Percentiles rank a stretch among this genome's conserved stretches.
Evolutionary conservation across 331 rosid genomes (phyloP).

Genomic region (Erythrophleum ivorense): DNA sequence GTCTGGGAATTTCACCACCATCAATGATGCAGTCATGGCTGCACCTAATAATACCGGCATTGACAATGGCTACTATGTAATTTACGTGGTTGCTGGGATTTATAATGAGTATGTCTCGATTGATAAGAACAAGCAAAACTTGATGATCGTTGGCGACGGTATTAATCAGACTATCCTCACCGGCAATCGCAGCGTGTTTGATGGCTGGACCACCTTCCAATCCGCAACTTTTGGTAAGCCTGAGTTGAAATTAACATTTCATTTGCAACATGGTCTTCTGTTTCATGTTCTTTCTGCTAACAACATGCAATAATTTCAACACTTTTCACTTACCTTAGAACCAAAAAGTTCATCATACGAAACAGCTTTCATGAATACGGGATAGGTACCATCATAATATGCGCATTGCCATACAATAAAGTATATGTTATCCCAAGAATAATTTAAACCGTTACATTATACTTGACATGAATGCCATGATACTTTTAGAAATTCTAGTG

Average conservation of each 20-base stretch:
- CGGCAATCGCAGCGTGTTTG: constrained; percentile 43
- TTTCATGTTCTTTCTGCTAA: too few relatives aligned
- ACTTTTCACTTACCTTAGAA: neutral
- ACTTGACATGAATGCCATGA: too few relatives aligned
- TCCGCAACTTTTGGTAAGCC: constrained; percentile 43
- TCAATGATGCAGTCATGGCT: constrained; percentile 51
- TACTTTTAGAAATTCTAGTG: too few relatives aligned
- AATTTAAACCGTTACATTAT: too few relatives aligned
- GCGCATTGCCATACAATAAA: too few relatives aligned
- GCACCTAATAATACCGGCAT: constrained; percentile 48
- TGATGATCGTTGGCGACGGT: constrained; percentile 51
- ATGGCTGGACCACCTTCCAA: constrained; percentile 52
- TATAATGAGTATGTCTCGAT: constrained; percentile 44
- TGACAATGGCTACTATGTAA: constrained; percentile 42
- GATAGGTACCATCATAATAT: too few relatives aligned
- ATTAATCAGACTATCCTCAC: constrained; percentile 47
- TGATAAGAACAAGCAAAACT: constrained; percentile 39
- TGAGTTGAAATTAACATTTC: neutral
- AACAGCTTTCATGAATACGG: too few relatives aligned
- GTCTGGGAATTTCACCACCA: constrained; percentile 46
- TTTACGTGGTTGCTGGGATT: constrained; percentile 48
- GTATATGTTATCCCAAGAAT: too few relatives aligned
- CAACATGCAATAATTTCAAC: neutral
- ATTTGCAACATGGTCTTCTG: neutral
- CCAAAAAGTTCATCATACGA: neutral